Evolutionary conservation across 192 early-diverging fungal species (phyloP), one percentile per base, ranked within the genome.

Genomic region (Linnemannia exigua): DNA sequence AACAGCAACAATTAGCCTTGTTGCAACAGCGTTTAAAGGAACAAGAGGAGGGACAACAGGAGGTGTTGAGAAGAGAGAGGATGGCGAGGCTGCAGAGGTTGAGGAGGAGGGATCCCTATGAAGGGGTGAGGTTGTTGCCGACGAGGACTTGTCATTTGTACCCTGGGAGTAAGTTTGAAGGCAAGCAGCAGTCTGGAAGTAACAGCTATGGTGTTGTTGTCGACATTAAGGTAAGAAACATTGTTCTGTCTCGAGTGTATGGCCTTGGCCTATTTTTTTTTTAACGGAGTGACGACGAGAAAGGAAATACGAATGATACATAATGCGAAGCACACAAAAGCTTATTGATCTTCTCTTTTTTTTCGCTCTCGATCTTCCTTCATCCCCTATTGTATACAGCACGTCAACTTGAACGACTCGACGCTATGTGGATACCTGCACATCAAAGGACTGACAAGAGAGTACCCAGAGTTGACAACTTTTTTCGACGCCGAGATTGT

Each of bases 401-500:
- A 91, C 82, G 93, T 97, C 12, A 93, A 97, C 81, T 87, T 96
- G 68, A 78, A 85, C 37, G 90, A 92, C 66, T 95, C 94, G 19
- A 94, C 90, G 36, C 73, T 97, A 33, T 94, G 95, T 79, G 96
- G 96, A 47, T 97, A 96, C 72, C 87, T 97, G 33, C 92, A 93
- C 75, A 97, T 97, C 73, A 91, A 94, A 75, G 94, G 94, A 20
- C 85, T 97, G 25, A 97, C 96, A 5, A 79, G 86, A 70, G 94
- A 95, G 46, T 95, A 91, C 89, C 96, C 96, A n/a, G 92, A 94
- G 74, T 81, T 97, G 50, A 95, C 95, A 74, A 97, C 96, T 17
- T 97, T 95, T 80, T 97, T 97, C 87, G 95, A 96, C 70, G 95
- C 93, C 36, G 96, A 97, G 78, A 94, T 97, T 52, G 93, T 97